phyloP scores from a whole-genome alignment of 257 asterid genomes.

The Scutellaria baicalensis region DNA sequence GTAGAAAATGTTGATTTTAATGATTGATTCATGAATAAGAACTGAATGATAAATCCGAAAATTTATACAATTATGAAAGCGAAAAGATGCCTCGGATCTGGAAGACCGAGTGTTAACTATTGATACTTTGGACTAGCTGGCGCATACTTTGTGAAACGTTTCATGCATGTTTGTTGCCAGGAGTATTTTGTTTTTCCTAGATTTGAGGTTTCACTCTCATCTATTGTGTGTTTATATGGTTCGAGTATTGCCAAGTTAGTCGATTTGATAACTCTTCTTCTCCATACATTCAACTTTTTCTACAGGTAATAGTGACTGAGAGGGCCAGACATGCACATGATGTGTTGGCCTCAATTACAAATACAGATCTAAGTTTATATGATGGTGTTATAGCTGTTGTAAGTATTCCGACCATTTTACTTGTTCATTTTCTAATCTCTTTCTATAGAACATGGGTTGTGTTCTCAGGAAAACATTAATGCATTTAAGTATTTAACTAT shows the following conservation, averaged over 20 bases:
- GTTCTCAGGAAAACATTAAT: background rate
- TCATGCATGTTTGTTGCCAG: too few relatives aligned
- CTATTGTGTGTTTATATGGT: background rate
- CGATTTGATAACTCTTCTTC: slow-evolving; percentile 6
- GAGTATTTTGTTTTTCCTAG: background rate
- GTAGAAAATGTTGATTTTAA: too few relatives aligned
- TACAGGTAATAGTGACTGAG: slow-evolving; percentile 80
- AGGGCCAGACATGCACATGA: slow-evolving; percentile 90
- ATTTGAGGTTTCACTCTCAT: slow-evolving; percentile 6
- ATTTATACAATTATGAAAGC: too few relatives aligned
- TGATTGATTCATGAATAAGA: too few relatives aligned
- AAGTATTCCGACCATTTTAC: slow-evolving; percentile 33
- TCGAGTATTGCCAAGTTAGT: background rate
- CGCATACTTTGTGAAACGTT: too few relatives aligned
- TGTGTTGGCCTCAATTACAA: slow-evolving; percentile 58
- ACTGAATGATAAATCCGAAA: too few relatives aligned
- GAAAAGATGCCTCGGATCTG: too few relatives aligned
- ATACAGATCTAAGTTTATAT: slow-evolving; percentile 57
- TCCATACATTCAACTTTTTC: slow-evolving; percentile 3
- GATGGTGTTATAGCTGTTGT: slow-evolving; percentile 94
- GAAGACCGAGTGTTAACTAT: too few relatives aligned
- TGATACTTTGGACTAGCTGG: too few relatives aligned
- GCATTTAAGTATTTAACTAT: background rate
- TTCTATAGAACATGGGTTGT: background rate
- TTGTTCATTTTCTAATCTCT: slow-evolving; percentile 4